phyloP scores from a whole-genome alignment of 352 stramenopile genomes.

The Phytophthora fragariae region DNA sequence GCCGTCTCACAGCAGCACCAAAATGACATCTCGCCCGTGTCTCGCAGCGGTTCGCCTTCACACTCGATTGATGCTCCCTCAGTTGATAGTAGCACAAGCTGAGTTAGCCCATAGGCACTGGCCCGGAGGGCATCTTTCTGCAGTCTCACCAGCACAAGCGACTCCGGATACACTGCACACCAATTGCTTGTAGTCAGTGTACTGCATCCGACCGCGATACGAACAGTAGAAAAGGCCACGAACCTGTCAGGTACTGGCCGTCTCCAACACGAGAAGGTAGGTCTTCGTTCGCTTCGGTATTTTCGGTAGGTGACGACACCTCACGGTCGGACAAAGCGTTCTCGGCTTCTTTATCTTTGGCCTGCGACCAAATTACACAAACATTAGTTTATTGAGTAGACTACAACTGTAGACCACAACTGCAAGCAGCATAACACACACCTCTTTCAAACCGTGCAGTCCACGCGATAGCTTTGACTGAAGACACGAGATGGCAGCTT shows the following conservation, averaged over 20 bases:
- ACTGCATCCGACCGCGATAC: not conserved
- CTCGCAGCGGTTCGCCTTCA: constrained; percentile 20
- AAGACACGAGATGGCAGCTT: constrained; percentile 76
- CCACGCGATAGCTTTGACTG: constrained; percentile 81
- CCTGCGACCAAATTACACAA: constrained; percentile 31
- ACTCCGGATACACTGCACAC: constrained; percentile 73
- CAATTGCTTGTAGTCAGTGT: constrained; percentile 8
- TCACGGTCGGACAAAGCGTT: constrained; percentile 42
- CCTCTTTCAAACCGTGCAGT: constrained; percentile 84
- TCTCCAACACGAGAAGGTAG: constrained; percentile 56
- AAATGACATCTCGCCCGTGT: constrained; percentile 58
- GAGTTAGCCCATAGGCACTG: constrained; percentile 83
- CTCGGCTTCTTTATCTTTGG: constrained; percentile 58
- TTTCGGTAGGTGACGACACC: constrained; percentile 29
- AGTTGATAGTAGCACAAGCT: constrained; percentile 72
- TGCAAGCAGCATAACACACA: constrained; percentile 17
- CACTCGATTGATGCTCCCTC: constrained; percentile 16
- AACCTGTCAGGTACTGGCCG: constrained; percentile 82
- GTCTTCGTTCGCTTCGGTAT: constrained; percentile 13
- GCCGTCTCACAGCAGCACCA: constrained; percentile 89
- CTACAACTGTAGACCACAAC: not conserved
- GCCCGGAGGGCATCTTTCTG: constrained; percentile 77
- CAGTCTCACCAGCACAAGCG: constrained; percentile 78
- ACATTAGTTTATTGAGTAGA: not conserved
- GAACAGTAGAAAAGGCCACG: constrained; percentile 2